phyloP scores from a whole-genome alignment of 495 filamentous ascomycete genomes.

The Penicillium pulvis region DNA sequence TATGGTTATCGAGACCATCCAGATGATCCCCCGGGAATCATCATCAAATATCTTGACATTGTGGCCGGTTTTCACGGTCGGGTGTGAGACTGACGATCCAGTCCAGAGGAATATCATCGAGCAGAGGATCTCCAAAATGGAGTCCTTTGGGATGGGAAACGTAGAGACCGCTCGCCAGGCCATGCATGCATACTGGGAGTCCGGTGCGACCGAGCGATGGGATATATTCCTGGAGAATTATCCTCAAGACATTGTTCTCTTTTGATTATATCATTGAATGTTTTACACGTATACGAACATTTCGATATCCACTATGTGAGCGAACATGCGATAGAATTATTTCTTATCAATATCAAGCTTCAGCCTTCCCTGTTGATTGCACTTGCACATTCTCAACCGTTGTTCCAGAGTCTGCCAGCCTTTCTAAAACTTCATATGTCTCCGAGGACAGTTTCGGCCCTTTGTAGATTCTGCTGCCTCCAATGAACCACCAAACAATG shows the following conservation, averaged over 20 bases:
- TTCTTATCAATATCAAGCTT: background rate
- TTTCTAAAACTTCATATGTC: constrained; percentile 6
- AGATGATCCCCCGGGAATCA: constrained; percentile 7
- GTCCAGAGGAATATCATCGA: constrained; percentile 8
- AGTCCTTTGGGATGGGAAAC: constrained; percentile 12
- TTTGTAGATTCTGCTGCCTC: constrained; percentile 6
- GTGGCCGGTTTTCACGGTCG: constrained; percentile 13
- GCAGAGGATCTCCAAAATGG: constrained; percentile 7
- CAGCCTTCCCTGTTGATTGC: background rate
- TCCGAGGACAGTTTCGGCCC: constrained; percentile 10
- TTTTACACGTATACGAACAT: background rate
- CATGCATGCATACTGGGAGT: constrained; percentile 13
- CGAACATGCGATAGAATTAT: background rate
- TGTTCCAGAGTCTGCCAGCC: constrained; percentile 3
- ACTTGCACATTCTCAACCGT: background rate
- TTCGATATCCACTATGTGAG: background rate
- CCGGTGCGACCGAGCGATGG: constrained; percentile 10
- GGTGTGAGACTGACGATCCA: constrained; percentile 10
- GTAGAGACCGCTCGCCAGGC: constrained; percentile 13
- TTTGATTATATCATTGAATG: background rate
- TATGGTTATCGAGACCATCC: constrained; percentile 11
- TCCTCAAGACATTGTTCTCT: constrained; percentile 7
- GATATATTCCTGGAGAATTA: constrained; percentile 12
- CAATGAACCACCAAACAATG: constrained; percentile 14
- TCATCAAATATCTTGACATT: constrained; percentile 10